Evolutionary conservation across 345 rosid species (phyloP).

Genomic region (Noccaea caerulescens): DNA sequence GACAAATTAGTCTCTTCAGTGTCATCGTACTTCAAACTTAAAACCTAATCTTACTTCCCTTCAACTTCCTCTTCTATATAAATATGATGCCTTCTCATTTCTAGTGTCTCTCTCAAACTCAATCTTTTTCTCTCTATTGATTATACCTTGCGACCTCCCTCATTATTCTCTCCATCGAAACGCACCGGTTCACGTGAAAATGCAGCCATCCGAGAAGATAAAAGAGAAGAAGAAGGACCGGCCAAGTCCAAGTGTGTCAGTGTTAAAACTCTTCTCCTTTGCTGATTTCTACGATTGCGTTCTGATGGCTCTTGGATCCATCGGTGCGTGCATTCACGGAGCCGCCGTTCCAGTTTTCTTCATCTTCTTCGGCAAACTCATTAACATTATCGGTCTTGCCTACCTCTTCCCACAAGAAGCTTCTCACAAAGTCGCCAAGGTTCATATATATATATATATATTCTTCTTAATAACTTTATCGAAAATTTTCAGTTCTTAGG

Average conservation of each 20-base stretch:
- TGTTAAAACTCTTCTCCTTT: conserved; percentile 73
- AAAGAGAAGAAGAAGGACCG: conserved; percentile 19
- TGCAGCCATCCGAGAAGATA: conserved; percentile 22
- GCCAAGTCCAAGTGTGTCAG: conserved; percentile 50
- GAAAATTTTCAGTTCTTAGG: neutral
- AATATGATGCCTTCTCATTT: neutral
- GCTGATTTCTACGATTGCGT: conserved; percentile 77
- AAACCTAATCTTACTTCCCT: neutral
- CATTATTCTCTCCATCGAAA: neutral
- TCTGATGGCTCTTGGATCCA: conserved; percentile 80
- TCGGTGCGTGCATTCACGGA: conserved; percentile 85
- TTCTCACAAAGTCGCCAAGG: conserved; percentile 91
- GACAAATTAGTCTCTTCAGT: neutral
- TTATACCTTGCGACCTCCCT: neutral
- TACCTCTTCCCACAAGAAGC: conserved; percentile 86
- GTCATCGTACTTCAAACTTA: neutral
- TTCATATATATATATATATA: conserved; percentile 15
- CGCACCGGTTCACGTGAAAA: conserved; percentile 40
- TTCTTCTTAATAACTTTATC: neutral
- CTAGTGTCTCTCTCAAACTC: conserved; percentile 22
- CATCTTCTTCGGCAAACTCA: conserved; percentile 89
- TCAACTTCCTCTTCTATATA: neutral
- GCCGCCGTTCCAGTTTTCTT: conserved; percentile 95
- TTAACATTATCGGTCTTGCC: conserved; percentile 81
- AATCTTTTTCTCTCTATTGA: neutral